Conservation (phyloP, 805 yeast species). For the Pichia kluyveri region DNA sequence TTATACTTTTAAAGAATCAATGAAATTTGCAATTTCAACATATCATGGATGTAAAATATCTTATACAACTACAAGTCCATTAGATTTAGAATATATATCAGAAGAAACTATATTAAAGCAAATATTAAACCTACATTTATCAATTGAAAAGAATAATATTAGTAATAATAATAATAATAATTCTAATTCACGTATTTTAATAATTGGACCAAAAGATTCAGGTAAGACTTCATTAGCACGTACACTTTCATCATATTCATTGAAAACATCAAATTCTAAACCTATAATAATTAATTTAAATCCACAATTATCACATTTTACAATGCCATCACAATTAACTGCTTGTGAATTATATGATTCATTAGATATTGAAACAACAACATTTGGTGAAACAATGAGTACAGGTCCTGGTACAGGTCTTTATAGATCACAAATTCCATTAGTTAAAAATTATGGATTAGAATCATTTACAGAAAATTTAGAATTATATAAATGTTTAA, state of each 20-base stretch:
- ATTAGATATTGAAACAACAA: constrained; percentile 60
- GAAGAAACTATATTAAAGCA: constrained; percentile 46
- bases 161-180: too few species aligned
- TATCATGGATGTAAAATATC: constrained; percentile 59
- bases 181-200: constrained; percentile 35
- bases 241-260: constrained; percentile 65
- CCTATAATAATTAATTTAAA: constrained; percentile 77
- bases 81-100: constrained; percentile 49
- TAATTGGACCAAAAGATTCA: constrained; percentile 61
- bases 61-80: constrained; percentile 34
- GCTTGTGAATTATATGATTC: constrained; percentile 80
- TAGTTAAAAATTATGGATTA: constrained; percentile 74
- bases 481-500: constrained; percentile 37
- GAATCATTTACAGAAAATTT: constrained; percentile 50
- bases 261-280: constrained; percentile 38
- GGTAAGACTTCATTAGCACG: constrained; percentile 78
- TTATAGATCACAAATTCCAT: constrained; percentile 82
- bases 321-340: constrained; percentile 71
- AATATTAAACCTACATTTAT: constrained; percentile 68
- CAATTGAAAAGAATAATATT: constrained; percentile 39
- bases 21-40: constrained; percentile 47
- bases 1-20: constrained; percentile 43
- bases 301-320: constrained; percentile 45
- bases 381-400: constrained; percentile 71
- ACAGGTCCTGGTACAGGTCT: constrained; percentile 72